phyloP scores from a whole-genome alignment of 176 grass and related monocot genomes.

The Musa itinerans region DNA sequence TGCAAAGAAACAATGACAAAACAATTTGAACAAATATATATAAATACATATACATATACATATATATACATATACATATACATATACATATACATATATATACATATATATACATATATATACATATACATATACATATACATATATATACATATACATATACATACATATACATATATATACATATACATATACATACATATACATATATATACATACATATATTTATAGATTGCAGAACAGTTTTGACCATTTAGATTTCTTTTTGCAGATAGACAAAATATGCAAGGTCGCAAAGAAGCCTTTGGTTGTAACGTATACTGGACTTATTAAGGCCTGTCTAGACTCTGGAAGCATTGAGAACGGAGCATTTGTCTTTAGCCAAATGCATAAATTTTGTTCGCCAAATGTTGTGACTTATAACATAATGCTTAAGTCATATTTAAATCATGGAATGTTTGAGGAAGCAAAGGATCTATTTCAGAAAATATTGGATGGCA shows the following conservation, averaged over 20 bases:
- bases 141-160: background rate
- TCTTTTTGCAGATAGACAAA: constrained; percentile 64
- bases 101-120: background rate
- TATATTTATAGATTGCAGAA: background rate
- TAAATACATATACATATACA: background rate
- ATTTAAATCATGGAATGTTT: constrained; percentile 56
- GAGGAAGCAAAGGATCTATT: constrained; percentile 63
- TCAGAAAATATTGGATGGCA: constrained; percentile 50
- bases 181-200: background rate
- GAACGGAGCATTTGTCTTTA: constrained; percentile 80
- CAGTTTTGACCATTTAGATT: constrained; percentile 16
- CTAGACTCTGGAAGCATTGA: constrained; percentile 65
- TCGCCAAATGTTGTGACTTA: constrained; percentile 72
- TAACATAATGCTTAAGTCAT: constrained; percentile 86
- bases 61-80: background rate
- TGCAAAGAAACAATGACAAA: background rate
- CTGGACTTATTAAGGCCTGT: constrained; percentile 83
- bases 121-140: background rate
- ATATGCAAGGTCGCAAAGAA: constrained; percentile 99
- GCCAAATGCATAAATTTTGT: constrained; percentile 72
- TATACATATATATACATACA: background rate
- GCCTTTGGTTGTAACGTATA: constrained; percentile 90
- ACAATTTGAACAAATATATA: background rate
- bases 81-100: background rate
- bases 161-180: background rate